Evolutionary conservation across 129 eudicot genomes (phyloP), one percentile per base, ranked within the genome.

Genomic region (Flaveria linearis): DNA sequence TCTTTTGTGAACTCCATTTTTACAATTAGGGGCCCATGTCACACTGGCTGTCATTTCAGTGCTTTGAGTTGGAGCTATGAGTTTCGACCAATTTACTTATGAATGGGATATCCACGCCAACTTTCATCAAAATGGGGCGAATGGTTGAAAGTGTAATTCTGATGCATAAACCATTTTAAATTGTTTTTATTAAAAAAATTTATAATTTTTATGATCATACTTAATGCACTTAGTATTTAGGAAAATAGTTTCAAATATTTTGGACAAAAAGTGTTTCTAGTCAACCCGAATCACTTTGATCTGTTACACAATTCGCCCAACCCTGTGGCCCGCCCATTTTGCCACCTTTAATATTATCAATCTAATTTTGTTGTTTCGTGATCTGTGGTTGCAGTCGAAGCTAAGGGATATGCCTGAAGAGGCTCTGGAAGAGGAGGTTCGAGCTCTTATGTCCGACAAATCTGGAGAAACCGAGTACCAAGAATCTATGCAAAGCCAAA

Each of bases 381-480:
- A 62, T n/a, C 76, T 58, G 56, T 85, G 81, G 80, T 39, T 84
- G 74, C 85, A 93, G 92, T 83, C 83, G 8, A 90, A 90, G 69
- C 88, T 86, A 26, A 72, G 76, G 52, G 82, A 77, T 22, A 84
- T 90, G 92, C 80, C 84, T 45, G 75, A 4, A 16, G 76, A 71
- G 79, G 72, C 82, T 14, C 78, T 93, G 71, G 86, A 90, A 81
- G 97, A 86, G 80, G 96, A 93, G 80, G 78, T 84, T 43, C 91
- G 84, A 84, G 96, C 86, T 66, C 84, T 88, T 69, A 64, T 68
- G 65, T 85, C 95, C 8, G 98, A 90, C 78, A 88, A 88, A 85
- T 76, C 74, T 81, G 96, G 86, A 68, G 97, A 85, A 85, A 75
- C 78, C 9, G 89, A 88, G 87, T 93, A 85, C 77, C 75, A 82